Conservation (phyloP, 208 protist species). For the Herpetomonas samuelpessoai region DNA sequence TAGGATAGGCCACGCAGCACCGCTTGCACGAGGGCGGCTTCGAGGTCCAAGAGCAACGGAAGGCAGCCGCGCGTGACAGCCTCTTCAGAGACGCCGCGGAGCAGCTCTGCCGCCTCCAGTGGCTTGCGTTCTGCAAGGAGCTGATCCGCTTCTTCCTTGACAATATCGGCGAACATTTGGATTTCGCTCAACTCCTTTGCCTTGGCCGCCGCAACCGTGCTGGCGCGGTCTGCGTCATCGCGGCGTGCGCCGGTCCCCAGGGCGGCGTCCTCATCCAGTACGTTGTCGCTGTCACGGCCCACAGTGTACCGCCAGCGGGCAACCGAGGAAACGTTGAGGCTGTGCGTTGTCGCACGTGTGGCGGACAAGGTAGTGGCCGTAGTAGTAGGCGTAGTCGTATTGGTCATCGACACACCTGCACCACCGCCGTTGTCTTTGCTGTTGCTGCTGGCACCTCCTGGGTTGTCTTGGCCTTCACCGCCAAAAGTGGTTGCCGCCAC, state of each 20-base stretch:
- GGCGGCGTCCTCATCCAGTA: slow-evolving; percentile 12
- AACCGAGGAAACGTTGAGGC: slow-evolving; percentile 58
- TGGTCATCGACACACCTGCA: neutral
- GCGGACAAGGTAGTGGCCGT: neutral
- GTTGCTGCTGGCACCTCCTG: neutral
- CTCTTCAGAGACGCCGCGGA: slow-evolving; percentile 53
- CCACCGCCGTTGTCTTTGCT: neutral
- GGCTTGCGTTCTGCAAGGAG: slow-evolving; percentile 66
- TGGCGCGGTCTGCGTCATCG: neutral
- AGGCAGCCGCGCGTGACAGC: slow-evolving; percentile 54
- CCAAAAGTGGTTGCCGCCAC: neutral
- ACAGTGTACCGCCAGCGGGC: slow-evolving; percentile 56
- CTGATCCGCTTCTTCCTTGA: slow-evolving; percentile 66
- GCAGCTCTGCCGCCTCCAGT: slow-evolving; percentile 61
- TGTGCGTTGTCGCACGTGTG: slow-evolving; percentile 53
- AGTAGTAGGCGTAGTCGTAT: too few species aligned
- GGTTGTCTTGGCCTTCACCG: neutral
- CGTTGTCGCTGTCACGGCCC: slow-evolving; percentile 10
- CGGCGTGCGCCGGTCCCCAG: neutral
- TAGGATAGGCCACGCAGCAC: slow-evolving; percentile 38
- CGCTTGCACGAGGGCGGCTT: slow-evolving; percentile 51
- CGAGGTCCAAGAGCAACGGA: slow-evolving; percentile 61
- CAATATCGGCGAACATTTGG: slow-evolving; percentile 56
- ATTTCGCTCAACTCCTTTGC: slow-evolving; percentile 35
- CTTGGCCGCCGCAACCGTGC: slow-evolving; percentile 6